Base-by-base conservation (phyloP, 2,329 filamentous ascomycete species). In the Endoconidiophora laricicola region DNA sequence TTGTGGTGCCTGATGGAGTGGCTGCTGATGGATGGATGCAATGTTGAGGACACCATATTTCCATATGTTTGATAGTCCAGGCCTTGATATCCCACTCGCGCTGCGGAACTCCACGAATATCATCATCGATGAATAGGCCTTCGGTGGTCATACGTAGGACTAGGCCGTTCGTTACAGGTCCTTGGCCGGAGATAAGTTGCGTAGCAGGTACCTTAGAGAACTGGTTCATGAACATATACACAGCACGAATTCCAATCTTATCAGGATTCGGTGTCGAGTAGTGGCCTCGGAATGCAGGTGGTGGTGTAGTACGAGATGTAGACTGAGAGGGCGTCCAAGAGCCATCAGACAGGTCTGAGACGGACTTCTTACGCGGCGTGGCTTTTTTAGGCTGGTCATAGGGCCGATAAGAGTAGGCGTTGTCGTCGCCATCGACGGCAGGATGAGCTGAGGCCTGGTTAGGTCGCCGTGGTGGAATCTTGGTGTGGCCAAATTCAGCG, bases 81-180 rank as follows among this genome's bases (percentile, higher is more conserved):
- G 90, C 88, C 65, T 96, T 96, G 61, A 96, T 79, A 63, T 98
- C 91, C 91, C 91, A 98, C 67, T 98, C 91, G 53, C 91, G 79
- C 66, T 96, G 87, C n/a, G 86, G 81, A 14, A 95, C 86, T 54
- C 80, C 79, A 42, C 88, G 80, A 48, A 95, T 77, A 63, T 96
- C 91, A 63, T 98, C 91, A 62, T 98, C 91, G 60, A 98, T 91
- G 66, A 96, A 96, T 49, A 96, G 73, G 16, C 91, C 91, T 63
- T 94, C 90, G 1, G 86, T 94, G 9, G 86, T 90, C 60, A 96
- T 91, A 47, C 85, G 83, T 54, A 98, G 73, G 54, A 96, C 84
- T 43, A 98, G 72, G 0, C 91, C 91, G 61, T 98, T 88, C 2
- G 88, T 94, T 29, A 96, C 86, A 44, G 81, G 74, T 16, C 83